phyloP scores from a whole-genome alignment of 2,329 filamentous ascomycete genomes.

The Diplodia scrobiculata region DNA sequence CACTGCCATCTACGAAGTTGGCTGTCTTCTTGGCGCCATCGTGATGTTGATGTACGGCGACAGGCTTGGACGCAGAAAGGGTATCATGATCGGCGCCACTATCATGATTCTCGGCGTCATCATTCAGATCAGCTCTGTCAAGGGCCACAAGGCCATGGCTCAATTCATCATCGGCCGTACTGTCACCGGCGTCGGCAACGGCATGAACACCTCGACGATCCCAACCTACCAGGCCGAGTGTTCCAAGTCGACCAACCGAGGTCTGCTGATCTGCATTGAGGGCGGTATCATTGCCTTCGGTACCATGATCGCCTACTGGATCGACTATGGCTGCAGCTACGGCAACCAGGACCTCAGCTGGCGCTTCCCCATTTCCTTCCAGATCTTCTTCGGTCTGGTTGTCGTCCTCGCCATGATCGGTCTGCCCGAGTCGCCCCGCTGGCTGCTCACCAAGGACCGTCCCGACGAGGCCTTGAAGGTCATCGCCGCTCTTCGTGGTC shows the following conservation, averaged over 20 bases:
- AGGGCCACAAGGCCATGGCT: conserved; percentile 43
- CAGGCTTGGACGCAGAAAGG: conserved; percentile 47
- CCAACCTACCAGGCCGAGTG: conserved; percentile 59
- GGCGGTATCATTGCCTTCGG: conserved; percentile 57
- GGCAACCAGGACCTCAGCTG: conserved; percentile 44
- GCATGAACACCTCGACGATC: conserved; percentile 59
- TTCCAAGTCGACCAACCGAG: conserved; percentile 59
- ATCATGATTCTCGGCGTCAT: conserved; percentile 51
- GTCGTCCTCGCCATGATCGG: conserved; percentile 47
- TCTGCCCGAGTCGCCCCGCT: conserved; percentile 63
- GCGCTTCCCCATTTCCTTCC: conserved; percentile 59
- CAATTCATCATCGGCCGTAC: conserved; percentile 58
- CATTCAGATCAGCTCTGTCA: conserved; percentile 45
- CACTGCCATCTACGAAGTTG: conserved; percentile 57
- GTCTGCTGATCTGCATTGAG: conserved; percentile 63
- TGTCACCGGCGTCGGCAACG: conserved; percentile 58
- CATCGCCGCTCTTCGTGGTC: conserved; percentile 54
- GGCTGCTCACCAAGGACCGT: conserved; percentile 59
- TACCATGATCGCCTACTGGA: conserved; percentile 56
- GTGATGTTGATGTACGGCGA: conserved; percentile 46
- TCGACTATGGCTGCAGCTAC: conserved; percentile 43
- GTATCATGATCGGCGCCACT: conserved; percentile 48
- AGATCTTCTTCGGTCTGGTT: conserved; percentile 54
- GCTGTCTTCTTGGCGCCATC: conserved; percentile 48
- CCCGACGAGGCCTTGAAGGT: conserved; percentile 53